Evolutionary conservation across 192 early-diverging fungal species (phyloP).

Genomic region (Rhizophagus prolifer): DNA sequence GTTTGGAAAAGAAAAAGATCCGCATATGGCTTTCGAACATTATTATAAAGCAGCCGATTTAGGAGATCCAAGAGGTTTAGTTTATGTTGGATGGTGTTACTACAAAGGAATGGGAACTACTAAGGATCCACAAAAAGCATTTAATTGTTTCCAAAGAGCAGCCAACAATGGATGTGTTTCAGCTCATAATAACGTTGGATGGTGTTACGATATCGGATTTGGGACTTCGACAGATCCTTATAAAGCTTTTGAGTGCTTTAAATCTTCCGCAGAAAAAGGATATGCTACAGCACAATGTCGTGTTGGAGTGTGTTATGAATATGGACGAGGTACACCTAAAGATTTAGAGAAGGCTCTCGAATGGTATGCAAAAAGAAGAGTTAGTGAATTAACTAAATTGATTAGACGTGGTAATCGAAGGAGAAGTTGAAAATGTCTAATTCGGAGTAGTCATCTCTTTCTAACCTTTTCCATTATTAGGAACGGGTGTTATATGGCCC

Average conservation of each 20-base stretch:
- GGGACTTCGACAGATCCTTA: slow-evolving; percentile 2
- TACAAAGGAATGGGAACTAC: slow-evolving; percentile 14
- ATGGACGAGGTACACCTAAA: slow-evolving; percentile 24
- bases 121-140: slow-evolving; percentile 14
- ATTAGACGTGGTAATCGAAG: background rate
- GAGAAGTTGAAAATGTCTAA: background rate
- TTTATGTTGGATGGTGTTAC: slow-evolving; percentile 23
- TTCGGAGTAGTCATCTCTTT: background rate
- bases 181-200: slow-evolving; percentile 23
- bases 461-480: background rate
- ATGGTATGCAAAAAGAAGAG: slow-evolving; percentile 26
- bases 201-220: slow-evolving; percentile 30
- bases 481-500: slow-evolving; percentile 13
- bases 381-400: background rate
- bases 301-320: slow-evolving; percentile 22
- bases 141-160: slow-evolving; percentile 14
- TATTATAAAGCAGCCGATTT: slow-evolving; percentile 25
- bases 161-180: background rate
- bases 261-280: slow-evolving; percentile 11
- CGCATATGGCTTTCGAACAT: background rate
- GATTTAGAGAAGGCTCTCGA: slow-evolving; percentile 22
- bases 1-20: slow-evolving; percentile 7
- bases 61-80: slow-evolving; percentile 7
- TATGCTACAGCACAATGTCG: slow-evolving; percentile 27
- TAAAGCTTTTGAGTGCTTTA: slow-evolving; percentile 24